phyloP scores from a whole-genome alignment of 2,329 filamentous ascomycete species.

The Beauveria varroae region DNA sequence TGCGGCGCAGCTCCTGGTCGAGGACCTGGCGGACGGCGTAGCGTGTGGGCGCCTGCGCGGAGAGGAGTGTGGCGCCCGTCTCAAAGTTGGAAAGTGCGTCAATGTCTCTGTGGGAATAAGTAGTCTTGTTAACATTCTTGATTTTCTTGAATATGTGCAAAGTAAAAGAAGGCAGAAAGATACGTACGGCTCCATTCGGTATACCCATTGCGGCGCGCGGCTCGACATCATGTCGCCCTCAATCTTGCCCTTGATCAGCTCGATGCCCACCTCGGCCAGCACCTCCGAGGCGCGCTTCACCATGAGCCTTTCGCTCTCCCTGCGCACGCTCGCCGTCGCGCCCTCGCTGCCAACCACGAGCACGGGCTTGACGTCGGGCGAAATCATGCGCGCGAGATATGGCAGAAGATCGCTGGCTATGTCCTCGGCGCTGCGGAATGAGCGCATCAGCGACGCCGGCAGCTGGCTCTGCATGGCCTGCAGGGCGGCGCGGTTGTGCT shows the following conservation, averaged over 20 bases:
- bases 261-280: constrained; percentile 74
- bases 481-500: constrained; percentile 68
- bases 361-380: constrained; percentile 86
- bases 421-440: constrained; percentile 71
- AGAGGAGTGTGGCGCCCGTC: constrained; percentile 50
- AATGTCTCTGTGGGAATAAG: constrained; percentile 44
- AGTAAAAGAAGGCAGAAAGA: too few relatives aligned
- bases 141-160: too few relatives aligned
- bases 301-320: constrained; percentile 74
- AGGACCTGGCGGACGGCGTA: constrained; percentile 91
- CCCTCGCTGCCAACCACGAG: constrained; percentile 63
- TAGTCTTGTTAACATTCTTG: neutral
- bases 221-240: constrained; percentile 56
- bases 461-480: constrained; percentile 66
- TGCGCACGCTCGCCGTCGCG: constrained; percentile 76
- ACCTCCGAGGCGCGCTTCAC: constrained; percentile 73
- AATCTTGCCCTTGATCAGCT: constrained; percentile 72
- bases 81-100: constrained; percentile 72
- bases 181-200: constrained; percentile 86
- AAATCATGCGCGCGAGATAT: constrained; percentile 74
- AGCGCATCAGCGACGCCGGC: constrained; percentile 61
- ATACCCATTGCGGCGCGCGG: constrained; percentile 67
- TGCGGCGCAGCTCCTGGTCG: constrained; percentile 79
- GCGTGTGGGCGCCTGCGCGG: constrained; percentile 64
- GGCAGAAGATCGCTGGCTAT: constrained; percentile 79